phyloP scores from a whole-genome alignment of 1,284 basidiomycete genomes.

The Sutorius eximius region DNA sequence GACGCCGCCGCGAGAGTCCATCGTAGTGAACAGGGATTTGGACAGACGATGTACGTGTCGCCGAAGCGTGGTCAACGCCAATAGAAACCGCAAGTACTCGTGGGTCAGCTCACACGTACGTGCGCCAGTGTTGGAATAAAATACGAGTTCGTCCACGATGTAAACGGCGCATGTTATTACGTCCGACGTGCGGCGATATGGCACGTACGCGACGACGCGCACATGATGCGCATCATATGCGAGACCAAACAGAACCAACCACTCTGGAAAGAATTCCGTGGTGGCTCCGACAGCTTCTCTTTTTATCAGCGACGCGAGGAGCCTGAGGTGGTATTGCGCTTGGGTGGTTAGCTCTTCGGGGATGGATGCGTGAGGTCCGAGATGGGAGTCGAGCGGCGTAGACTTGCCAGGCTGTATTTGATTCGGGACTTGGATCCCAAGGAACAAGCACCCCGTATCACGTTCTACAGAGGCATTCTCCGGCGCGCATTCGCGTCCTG shows the following conservation, averaged over 20 bases:
- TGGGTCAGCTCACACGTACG: conserved; percentile 14
- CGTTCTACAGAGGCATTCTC: neutral
- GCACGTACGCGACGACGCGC: conserved; percentile 25
- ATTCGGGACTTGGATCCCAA: conserved; percentile 17
- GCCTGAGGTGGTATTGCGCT: conserved; percentile 16
- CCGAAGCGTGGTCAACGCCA: conserved; percentile 19
- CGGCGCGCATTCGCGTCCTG: neutral
- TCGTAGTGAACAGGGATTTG: conserved; percentile 11
- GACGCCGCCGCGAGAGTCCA: neutral
- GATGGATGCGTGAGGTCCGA: conserved; percentile 2
- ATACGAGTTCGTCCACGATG: conserved; percentile 24
- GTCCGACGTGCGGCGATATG: conserved; percentile 6
- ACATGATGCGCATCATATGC: conserved; percentile 18
- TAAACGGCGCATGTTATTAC: conserved; percentile 12
- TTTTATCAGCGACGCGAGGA: conserved; percentile 13
- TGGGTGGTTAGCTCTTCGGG: conserved; percentile 16
- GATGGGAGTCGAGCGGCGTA: neutral
- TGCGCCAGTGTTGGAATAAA: conserved; percentile 2
- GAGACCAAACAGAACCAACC: conserved; percentile 30
- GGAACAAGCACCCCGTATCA: conserved; percentile 10
- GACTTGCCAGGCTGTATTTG: neutral
- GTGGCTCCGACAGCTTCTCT: neutral
- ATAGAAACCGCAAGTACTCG: conserved; percentile 22
- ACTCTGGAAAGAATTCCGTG: conserved; percentile 24
- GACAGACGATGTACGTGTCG: conserved; percentile 19